These are phyloP conservation scores for Tricholoma flavovirens DNA, from an alignment of 768 basidiomycete species.

Conservation along the genomic window DNA sequence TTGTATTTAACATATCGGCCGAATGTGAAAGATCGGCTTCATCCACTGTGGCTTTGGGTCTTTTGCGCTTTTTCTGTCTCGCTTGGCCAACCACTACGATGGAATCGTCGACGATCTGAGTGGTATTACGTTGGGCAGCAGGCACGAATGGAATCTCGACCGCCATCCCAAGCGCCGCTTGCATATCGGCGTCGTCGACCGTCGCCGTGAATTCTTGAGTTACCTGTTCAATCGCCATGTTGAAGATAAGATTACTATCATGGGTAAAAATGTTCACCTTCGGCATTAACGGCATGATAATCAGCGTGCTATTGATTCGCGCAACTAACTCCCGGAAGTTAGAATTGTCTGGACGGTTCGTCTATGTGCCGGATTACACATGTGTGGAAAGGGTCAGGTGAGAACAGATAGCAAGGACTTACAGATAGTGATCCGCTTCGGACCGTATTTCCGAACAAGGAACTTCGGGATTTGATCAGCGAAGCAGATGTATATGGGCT, in stretches of 20 bases:
- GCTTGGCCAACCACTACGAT: conserved; percentile 70
- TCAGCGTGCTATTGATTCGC: conserved; percentile 63
- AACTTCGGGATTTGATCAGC: conserved; percentile 32
- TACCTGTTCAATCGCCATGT: conserved; percentile 4
- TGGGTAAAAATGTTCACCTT: conserved; percentile 19
- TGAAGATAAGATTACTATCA: background rate
- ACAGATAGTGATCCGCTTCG: conserved; percentile 10
- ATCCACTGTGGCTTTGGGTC: conserved; percentile 28
- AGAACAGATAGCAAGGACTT: conserved; percentile 4
- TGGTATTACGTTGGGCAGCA: conserved; percentile 44
- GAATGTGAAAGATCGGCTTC: conserved; percentile 8
- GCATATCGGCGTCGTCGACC: conserved; percentile 8
- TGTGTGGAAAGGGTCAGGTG: background rate
- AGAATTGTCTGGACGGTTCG: conserved; percentile 8
- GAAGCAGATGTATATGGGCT: conserved; percentile 9
- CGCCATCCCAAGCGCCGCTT: conserved; percentile 33
- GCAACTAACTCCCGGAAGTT: conserved; percentile 51
- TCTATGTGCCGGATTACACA: conserved; percentile 3
- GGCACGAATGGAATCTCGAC: conserved; percentile 80
- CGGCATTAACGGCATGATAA: conserved; percentile 51
- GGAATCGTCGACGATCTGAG: conserved; percentile 44
- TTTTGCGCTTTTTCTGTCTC: conserved; percentile 61
- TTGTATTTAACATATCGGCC: conserved; percentile 16
- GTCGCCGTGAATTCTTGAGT: conserved; percentile 3
- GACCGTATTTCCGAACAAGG: conserved; percentile 39